These are phyloP conservation scores for Backusella tuberculispora DNA, from an alignment of 192 early-diverging fungal genomes.

Conservation along the genomic window DNA sequence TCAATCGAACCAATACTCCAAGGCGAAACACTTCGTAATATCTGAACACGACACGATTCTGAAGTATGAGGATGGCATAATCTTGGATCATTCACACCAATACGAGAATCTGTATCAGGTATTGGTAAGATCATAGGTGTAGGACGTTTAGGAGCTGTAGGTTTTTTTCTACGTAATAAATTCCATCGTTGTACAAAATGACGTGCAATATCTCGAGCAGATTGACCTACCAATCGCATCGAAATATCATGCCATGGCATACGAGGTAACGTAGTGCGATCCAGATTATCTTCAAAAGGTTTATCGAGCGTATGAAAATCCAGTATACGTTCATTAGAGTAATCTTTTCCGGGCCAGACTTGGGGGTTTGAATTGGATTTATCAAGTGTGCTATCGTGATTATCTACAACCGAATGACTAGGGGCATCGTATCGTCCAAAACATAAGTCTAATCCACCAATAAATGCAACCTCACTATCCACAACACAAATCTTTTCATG, in stretches of 20 bases:
- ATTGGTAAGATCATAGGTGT: conserved; percentile 74
- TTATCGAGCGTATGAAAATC: conserved; percentile 68
- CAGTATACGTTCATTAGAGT: conserved; percentile 79
- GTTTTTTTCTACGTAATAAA: conserved; percentile 66
- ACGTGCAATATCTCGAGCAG: conserved; percentile 75
- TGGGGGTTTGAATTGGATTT: conserved; percentile 28
- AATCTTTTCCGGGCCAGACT: conserved; percentile 73
- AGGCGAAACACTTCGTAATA: conserved; percentile 66
- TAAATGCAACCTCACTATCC: conserved; percentile 78
- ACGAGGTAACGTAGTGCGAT: conserved; percentile 56
- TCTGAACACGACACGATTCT: conserved; percentile 48
- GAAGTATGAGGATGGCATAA: conserved; percentile 26
- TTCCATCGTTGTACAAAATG: conserved; percentile 92
- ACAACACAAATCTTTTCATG: conserved; percentile 81
- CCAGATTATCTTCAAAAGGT: conserved; percentile 52
- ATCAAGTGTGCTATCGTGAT: conserved; percentile 44
- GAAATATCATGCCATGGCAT: conserved; percentile 92
- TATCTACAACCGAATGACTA: conserved; percentile 70
- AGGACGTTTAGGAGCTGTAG: conserved; percentile 50
- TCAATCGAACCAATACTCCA: conserved; percentile 71
- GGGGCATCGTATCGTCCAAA: conserved; percentile 84
- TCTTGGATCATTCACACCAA: conserved; percentile 39
- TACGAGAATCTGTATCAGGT: conserved; percentile 57
- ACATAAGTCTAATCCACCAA: conserved; percentile 86
- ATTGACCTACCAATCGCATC: conserved; percentile 73